Evolutionary conservation across 192 early-diverging fungal species (phyloP).

Genomic region (Pecoramyces ruminantium): DNA sequence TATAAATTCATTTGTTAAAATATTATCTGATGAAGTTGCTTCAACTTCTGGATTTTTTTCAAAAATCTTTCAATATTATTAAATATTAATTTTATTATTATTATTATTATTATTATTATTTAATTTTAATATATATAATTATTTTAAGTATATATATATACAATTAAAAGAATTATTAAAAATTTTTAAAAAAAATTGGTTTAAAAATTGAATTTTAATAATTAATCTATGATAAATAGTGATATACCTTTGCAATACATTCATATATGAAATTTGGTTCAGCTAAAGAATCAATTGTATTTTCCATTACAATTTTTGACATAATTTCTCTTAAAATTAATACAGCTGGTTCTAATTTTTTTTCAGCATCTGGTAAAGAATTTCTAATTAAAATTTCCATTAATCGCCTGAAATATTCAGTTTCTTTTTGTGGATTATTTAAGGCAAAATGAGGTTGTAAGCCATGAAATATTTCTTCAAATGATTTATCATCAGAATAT

Average conservation of each 20-base stretch:
- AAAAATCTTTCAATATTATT: no score
- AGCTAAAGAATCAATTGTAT: constrained; percentile 4
- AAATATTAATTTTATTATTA: no score
- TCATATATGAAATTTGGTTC: constrained; percentile 10
- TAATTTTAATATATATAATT: no score
- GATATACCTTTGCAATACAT: background rate
- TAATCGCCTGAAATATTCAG: constrained; percentile 14
- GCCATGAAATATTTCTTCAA: constrained; percentile 20
- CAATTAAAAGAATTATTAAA: no score
- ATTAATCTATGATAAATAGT: background rate
- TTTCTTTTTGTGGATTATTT: constrained; percentile 8
- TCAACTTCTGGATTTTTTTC: background rate
- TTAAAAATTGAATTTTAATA: no score
- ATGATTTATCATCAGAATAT: constrained; percentile 13
- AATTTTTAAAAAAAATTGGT: no score
- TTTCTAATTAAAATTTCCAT: constrained; percentile 13
- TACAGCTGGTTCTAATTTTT: constrained; percentile 7
- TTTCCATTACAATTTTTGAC: constrained; percentile 7
- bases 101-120: no score
- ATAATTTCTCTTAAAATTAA: constrained; percentile 17
- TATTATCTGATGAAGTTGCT: background rate
- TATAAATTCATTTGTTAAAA: background rate
- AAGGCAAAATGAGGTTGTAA: constrained; percentile 18
- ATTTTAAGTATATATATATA: no score
- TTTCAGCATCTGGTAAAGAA: constrained; percentile 11